phyloP scores from a whole-genome alignment of 164 flowering plant species.

The Kingdonia uniflora region DNA sequence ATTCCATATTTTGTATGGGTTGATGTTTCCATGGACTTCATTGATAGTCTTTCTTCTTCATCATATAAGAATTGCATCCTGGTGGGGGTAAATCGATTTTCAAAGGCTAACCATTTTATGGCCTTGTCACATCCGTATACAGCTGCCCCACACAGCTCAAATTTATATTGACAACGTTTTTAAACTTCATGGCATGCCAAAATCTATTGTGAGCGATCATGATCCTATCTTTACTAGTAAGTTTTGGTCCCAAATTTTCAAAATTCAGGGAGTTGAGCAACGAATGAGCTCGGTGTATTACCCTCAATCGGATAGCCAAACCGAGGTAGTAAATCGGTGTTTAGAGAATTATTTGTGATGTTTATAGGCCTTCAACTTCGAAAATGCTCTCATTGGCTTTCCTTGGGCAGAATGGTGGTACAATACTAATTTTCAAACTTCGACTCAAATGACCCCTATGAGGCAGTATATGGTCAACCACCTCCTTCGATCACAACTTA shows the following conservation, averaged over 20 bases:
- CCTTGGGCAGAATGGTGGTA: background rate
- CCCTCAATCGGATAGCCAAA: too few relatives aligned
- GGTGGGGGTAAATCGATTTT: background rate
- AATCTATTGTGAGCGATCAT: background rate
- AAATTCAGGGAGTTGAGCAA: background rate
- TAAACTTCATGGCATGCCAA: slow-evolving; percentile 3
- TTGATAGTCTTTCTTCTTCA: too few relatives aligned
- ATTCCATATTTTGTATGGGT: too few relatives aligned
- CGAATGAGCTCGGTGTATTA: background rate
- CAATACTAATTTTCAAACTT: background rate
- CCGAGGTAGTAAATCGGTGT: background rate
- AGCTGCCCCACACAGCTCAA: background rate
- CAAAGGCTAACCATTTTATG: background rate
- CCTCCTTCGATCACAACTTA: background rate
- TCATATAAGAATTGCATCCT: background rate
- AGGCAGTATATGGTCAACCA: background rate
- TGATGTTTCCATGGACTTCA: too few relatives aligned
- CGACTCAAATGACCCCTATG: background rate
- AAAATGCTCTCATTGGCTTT: background rate
- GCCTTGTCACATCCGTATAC: background rate
- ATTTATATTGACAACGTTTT: background rate
- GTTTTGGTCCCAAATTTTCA: background rate
- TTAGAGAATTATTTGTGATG: background rate
- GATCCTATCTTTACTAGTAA: background rate
- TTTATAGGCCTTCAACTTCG: background rate